Percentiles rank a stretch among this genome's conserved stretches.
Evolutionary conservation across 2,329 filamentous ascomycete genomes (phyloP).

Genomic region (Diplocarpon rosae): DNA sequence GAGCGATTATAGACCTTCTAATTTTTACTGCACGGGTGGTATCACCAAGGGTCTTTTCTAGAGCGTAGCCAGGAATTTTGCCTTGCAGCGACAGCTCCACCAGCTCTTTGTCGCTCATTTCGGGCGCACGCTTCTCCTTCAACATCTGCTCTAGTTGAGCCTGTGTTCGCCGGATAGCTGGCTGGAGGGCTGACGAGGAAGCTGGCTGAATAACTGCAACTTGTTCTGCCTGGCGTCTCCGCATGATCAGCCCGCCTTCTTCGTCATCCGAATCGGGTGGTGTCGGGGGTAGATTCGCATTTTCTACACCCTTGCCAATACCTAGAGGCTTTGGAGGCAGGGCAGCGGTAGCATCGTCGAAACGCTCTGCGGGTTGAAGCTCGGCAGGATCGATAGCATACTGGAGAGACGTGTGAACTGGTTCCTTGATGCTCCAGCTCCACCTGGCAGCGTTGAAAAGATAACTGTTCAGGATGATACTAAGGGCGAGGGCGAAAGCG

Average conservation of each 20-base stretch:
- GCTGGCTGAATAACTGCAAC: constrained; percentile 11
- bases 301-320: constrained; percentile 12
- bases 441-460: constrained; percentile 94
- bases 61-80: constrained; percentile 87
- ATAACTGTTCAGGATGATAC: constrained; percentile 89
- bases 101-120: constrained; percentile 77
- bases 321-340: constrained; percentile 16
- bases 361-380: constrained; percentile 53
- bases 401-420: constrained; percentile 44
- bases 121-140: constrained; percentile 63
- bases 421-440: constrained; percentile 96
- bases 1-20: constrained; percentile 73
- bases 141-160: constrained; percentile 69
- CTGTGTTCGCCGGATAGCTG: constrained; percentile 44
- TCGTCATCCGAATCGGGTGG: constrained; percentile 49
- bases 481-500: constrained; percentile 78
- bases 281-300: constrained; percentile 27
- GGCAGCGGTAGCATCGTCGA: constrained; percentile 44
- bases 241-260: constrained; percentile 30
- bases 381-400: constrained; percentile 50
- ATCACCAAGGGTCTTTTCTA: constrained; percentile 86
- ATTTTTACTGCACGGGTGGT: constrained; percentile 93
- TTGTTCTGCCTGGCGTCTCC: constrained; percentile 8
- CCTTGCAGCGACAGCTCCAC: constrained; percentile 74
- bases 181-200: too few species aligned